A percentile compares a stretch with the other conserved stretches of the same genome.
Conservation (phyloP, 2,329 filamentous ascomycete species). For the Dryadomyces sulphureus region DNA sequence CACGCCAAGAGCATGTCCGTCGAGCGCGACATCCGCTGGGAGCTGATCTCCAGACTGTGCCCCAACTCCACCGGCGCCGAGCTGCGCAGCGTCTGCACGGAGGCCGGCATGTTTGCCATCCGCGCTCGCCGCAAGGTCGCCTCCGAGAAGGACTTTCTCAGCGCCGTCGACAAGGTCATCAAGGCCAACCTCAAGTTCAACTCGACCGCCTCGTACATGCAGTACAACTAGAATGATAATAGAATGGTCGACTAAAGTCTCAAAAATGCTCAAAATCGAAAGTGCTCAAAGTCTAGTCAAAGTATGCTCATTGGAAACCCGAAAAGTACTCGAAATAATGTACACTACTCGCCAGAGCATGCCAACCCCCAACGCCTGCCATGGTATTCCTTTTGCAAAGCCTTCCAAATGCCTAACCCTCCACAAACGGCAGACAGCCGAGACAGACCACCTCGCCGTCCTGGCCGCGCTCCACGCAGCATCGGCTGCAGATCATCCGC, state of each 20-base stretch:
- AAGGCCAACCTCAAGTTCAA: slow-evolving; percentile 99
- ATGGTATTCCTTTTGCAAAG: too few species aligned
- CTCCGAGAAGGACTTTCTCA: slow-evolving; percentile 96
- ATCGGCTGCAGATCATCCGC: slow-evolving; percentile 48
- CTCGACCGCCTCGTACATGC: slow-evolving; percentile 93
- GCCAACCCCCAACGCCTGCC: too few species aligned
- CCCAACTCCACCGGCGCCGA: slow-evolving; percentile 96
- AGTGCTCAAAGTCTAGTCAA: neutral
- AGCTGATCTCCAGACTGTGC: slow-evolving; percentile 91
- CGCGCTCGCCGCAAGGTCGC: slow-evolving; percentile 90
- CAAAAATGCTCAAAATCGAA: neutral
- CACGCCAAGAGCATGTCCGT: slow-evolving; percentile 99
- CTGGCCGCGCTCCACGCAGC: slow-evolving; percentile 49
- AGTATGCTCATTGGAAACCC: neutral
- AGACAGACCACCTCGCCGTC: slow-evolving; percentile 54
- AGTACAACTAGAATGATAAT: slow-evolving; percentile 67
- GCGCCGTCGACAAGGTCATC: slow-evolving; percentile 98
- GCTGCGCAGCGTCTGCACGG: slow-evolving; percentile 88
- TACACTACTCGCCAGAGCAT: too few species aligned
- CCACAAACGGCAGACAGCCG: slow-evolving; percentile 34
- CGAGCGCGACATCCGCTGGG: slow-evolving; percentile 96
- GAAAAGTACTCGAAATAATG: too few species aligned
- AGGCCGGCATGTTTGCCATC: slow-evolving; percentile 98
- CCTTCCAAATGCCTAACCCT: slow-evolving; percentile 8
- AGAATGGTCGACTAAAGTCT: neutral